phyloP scores from a whole-genome alignment of 2,329 filamentous ascomycete genomes.

The Podosphaera aphanis region DNA sequence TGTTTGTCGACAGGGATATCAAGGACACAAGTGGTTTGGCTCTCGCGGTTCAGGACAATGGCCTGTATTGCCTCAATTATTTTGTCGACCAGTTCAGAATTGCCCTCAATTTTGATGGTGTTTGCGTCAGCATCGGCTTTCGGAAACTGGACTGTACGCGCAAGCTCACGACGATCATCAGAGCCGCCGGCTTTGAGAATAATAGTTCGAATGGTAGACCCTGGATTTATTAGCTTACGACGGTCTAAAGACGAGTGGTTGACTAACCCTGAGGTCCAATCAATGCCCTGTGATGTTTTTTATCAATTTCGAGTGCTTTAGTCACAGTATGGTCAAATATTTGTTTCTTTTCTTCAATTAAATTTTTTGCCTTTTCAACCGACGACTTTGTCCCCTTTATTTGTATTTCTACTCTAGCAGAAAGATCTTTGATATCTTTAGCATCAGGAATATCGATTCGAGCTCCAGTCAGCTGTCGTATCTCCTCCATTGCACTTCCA shows the following conservation, averaged over 20 bases:
- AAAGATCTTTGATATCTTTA: constrained; percentile 41
- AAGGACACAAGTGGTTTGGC: constrained; percentile 52
- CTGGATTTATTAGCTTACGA: constrained; percentile 21
- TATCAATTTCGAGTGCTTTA: constrained; percentile 70
- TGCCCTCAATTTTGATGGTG: constrained; percentile 71
- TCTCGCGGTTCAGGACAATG: constrained; percentile 64
- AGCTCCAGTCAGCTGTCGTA: constrained; percentile 64
- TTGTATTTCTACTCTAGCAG: constrained; percentile 58
- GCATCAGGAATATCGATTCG: constrained; percentile 78
- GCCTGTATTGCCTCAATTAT: constrained; percentile 62
- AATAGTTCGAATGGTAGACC: constrained; percentile 65
- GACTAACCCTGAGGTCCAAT: constrained; percentile 70
- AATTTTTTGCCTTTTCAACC: constrained; percentile 76
- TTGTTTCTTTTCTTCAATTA: constrained; percentile 65
- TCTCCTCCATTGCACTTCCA: constrained; percentile 71
- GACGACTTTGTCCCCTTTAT: constrained; percentile 82
- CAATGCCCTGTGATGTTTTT: constrained; percentile 73
- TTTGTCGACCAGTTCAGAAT: constrained; percentile 63
- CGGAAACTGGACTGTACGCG: constrained; percentile 84
- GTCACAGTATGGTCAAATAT: constrained; percentile 78
- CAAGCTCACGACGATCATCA: constrained; percentile 59
- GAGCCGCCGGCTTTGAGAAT: constrained; percentile 75
- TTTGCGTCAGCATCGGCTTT: constrained; percentile 65
- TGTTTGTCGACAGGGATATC: constrained; percentile 84
- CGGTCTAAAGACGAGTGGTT: neutral